Percentiles rank a stretch among this genome's conserved stretches.
Conservation (phyloP, 1,284 basidiomycete species). For the Tilletia walkeri region DNA sequence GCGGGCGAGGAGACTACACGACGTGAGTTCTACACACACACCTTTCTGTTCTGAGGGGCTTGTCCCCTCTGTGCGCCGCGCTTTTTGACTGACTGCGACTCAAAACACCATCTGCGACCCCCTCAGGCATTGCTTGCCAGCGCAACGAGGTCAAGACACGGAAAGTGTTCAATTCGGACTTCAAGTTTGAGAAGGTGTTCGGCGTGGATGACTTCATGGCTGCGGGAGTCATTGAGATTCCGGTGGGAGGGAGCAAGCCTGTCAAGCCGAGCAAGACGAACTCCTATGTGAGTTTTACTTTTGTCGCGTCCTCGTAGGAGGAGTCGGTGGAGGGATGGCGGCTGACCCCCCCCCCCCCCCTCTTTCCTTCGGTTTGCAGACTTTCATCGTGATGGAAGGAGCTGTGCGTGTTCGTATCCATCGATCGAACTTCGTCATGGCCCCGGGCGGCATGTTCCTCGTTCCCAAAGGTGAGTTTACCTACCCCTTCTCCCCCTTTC, state of each 20-base stretch:
- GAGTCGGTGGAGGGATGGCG: too few species aligned
- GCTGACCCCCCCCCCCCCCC: too few species aligned
- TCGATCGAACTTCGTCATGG: slow-evolving; percentile 72
- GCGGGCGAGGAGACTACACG: slow-evolving; percentile 65
- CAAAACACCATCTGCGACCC: slow-evolving; percentile 3
- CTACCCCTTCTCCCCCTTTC: too few species aligned
- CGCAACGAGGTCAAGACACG: slow-evolving; percentile 65
- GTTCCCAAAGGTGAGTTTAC: slow-evolving; percentile 77
- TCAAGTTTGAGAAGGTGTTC: slow-evolving; percentile 90
- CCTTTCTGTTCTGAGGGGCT: not conserved
- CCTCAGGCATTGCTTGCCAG: slow-evolving; percentile 71
- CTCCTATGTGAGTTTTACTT: slow-evolving; percentile 71
- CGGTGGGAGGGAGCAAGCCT: slow-evolving; percentile 74
- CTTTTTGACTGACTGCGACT: not conserved
- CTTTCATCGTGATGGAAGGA: slow-evolving; percentile 60
- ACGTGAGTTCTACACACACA: slow-evolving; percentile 63
- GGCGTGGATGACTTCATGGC: slow-evolving; percentile 88
- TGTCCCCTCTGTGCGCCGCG: too few species aligned
- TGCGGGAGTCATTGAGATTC: slow-evolving; percentile 80
- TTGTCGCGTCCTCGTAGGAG: too few species aligned
- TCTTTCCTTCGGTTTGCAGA: slow-evolving; percentile 15
- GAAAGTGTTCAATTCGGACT: slow-evolving; percentile 64
- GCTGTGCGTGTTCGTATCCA: slow-evolving; percentile 82
- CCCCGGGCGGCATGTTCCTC: slow-evolving; percentile 81
- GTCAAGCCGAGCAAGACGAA: slow-evolving; percentile 89